These are phyloP conservation scores for Bipolaris sorokiniana DNA, from an alignment of 2,329 filamentous ascomycete species.

Conservation along the genomic window DNA sequence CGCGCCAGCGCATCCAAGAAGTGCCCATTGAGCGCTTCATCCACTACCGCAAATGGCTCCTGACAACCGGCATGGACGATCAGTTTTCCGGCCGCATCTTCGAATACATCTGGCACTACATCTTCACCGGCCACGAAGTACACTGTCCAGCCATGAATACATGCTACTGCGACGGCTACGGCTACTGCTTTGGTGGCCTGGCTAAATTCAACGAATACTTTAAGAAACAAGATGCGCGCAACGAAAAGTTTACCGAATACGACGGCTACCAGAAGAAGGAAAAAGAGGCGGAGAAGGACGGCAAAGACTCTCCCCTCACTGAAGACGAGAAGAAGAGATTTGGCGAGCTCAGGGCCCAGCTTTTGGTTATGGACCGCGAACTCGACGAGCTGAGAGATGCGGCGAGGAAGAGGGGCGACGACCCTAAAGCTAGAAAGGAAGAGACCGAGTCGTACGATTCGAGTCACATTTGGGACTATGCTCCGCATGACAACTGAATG, in stretches of 20 bases:
- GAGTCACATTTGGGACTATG: constrained; percentile 46
- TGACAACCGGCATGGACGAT: constrained; percentile 47
- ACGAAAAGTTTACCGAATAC: constrained; percentile 51
- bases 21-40: constrained; percentile 59
- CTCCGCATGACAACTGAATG: constrained; percentile 29
- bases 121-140: constrained; percentile 49
- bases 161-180: constrained; percentile 69
- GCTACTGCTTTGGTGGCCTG: constrained; percentile 64
- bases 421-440: constrained; percentile 36
- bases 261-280: constrained; percentile 48
- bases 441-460: constrained; percentile 46
- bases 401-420: constrained; percentile 44
- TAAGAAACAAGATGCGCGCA: constrained; percentile 52
- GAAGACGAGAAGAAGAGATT: constrained; percentile 31
- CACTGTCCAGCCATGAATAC: constrained; percentile 49
- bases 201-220: constrained; percentile 59
- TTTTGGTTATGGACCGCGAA: constrained; percentile 35
- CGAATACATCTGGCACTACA: constrained; percentile 52
- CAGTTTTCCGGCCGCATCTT: constrained; percentile 49
- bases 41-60: constrained; percentile 61
- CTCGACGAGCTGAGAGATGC: constrained; percentile 38
- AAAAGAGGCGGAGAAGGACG: constrained; percentile 41
- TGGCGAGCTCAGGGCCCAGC: constrained; percentile 26
- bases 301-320: constrained; percentile 28
- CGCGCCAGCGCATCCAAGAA: constrained; percentile 55